Evolutionary conservation across 2,329 filamentous ascomycete species (phyloP), one percentile per base, ranked within the genome.

Genomic region (Aspergillus pseudotamarii): DNA sequence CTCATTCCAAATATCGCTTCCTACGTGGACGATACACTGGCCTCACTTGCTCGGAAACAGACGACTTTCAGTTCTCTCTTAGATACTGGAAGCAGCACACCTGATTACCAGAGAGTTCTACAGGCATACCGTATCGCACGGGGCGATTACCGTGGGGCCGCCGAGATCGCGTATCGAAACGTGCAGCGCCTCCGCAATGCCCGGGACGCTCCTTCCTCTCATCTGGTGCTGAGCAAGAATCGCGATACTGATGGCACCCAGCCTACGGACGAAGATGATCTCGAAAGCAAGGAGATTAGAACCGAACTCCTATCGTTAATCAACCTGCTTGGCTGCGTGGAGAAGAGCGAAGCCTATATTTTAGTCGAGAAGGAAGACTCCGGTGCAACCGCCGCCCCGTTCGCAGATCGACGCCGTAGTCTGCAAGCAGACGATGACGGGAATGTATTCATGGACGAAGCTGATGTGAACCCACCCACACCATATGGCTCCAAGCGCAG

Each of bases 221-320:
- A 73, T 26, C 75, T 81, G 43, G 71, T 74, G 3, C 76, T 76
- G 5, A 73, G 74, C 10, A 79, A 77, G 26, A 75, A 65, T 64
- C 77, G 64, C 70, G 79, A 73, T 68, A 75, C 63, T 38, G 73
- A 75, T n/a, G 64, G 71, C 46, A 50, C 65, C 23, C 65, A 68
- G 23, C 71, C 72, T 6, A 67, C 75, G 41, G 77, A 76, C 55
- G 75, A 80, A 64, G 75, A 77, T 38, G 80, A 81, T 62, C 79
- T 81, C 1, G 81, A 84, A 54, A 85, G 86, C 65, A 84, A 85
- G 63, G 83, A 83, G 43, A 73, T 88, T 54, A 73, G 80, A 54
- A 87, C 91, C 69, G 90, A 92, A 72, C 95, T 96, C 71, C 82
- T 98, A n/a, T 85, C 93, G 65, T 86, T 99, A 51, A 96, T 99